Conservation (phyloP, 108 stramenopile genomes). For the Bacterosira constricta region DNA sequence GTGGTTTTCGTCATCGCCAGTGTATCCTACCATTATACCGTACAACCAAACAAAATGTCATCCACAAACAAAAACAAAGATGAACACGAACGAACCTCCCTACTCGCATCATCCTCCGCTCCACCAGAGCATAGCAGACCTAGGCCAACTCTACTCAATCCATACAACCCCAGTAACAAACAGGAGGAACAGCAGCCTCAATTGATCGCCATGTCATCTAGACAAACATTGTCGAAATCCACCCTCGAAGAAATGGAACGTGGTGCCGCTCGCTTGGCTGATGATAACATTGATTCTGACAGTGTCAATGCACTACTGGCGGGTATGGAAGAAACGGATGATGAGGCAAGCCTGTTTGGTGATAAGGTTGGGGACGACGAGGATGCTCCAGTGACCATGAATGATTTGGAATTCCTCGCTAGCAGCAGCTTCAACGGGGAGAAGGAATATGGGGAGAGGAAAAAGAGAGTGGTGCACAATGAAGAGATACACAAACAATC, state of each 20-base stretch:
- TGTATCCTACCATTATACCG: too few relatives aligned
- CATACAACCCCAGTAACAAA: neutral
- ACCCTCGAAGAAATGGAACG: slow-evolving; percentile 18
- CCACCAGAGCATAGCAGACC: neutral
- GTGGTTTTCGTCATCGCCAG: too few relatives aligned
- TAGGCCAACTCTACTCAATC: neutral
- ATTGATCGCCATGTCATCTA: neutral
- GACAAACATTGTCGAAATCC: neutral
- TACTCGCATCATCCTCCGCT: slow-evolving; percentile 21
- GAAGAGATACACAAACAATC: neutral
- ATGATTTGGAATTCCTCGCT: slow-evolving; percentile 27
- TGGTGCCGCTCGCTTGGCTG: slow-evolving; percentile 11
- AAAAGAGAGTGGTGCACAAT: neutral
- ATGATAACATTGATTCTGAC: slow-evolving; percentile 33
- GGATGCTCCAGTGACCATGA: neutral
- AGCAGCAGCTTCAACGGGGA: neutral
- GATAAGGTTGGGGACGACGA: neutral
- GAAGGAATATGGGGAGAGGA: neutral
- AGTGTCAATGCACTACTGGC: slow-evolving; percentile 16
- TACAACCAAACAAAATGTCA: too few relatives aligned
- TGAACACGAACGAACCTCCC: slow-evolving; percentile 30
- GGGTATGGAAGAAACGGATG: neutral
- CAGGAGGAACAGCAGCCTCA: neutral
- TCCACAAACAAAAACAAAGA: neutral
- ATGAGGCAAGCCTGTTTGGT: neutral